Conservation (phyloP, 768 basidiomycete species). For the Lyophyllum shimeji region DNA sequence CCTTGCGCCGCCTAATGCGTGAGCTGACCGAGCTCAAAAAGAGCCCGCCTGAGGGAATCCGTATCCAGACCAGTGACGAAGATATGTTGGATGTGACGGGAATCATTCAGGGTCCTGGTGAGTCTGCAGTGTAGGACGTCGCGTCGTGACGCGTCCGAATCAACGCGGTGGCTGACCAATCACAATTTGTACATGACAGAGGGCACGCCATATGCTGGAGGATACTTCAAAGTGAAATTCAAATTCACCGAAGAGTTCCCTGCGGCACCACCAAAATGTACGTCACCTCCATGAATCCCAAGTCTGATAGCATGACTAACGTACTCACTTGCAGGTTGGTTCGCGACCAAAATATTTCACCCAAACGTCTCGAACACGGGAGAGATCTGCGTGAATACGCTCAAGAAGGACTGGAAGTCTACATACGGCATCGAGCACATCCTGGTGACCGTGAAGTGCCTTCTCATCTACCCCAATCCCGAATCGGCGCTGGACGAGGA, state of each 20-base stretch:
- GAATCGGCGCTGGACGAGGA: conserved; percentile 96
- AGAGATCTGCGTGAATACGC: conserved; percentile 95
- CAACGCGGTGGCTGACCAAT: conserved; percentile 25
- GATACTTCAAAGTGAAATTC: conserved; percentile 76
- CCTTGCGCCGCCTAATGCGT: conserved; percentile 84
- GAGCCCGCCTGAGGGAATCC: conserved; percentile 90
- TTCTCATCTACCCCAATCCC: conserved; percentile 95
- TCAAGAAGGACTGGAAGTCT: conserved; percentile 97
- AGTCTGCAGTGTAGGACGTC: conserved; percentile 25
- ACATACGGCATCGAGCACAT: conserved; percentile 91
- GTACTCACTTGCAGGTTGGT: conserved; percentile 60
- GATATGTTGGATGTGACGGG: conserved; percentile 88
- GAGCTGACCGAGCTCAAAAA: conserved; percentile 81
- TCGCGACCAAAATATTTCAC: conserved; percentile 94
- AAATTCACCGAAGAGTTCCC: conserved; percentile 94
- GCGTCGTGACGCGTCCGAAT: conserved; percentile 19
- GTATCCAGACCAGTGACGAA: conserved; percentile 82
- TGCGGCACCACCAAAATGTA: conserved; percentile 92
- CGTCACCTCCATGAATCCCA: conserved; percentile 21
- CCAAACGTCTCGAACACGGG: conserved; percentile 90
- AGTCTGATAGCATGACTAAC: conserved; percentile 6
- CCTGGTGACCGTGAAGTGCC: conserved; percentile 89
- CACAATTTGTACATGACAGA: conserved; percentile 31
- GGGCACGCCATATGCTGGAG: conserved; percentile 67
- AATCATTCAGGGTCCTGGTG: conserved; percentile 89